A percentile compares a stretch with the other conserved stretches of the same genome.
phyloP scores from a whole-genome alignment of 306 rosid species.

The Prunus kanzakura region DNA sequence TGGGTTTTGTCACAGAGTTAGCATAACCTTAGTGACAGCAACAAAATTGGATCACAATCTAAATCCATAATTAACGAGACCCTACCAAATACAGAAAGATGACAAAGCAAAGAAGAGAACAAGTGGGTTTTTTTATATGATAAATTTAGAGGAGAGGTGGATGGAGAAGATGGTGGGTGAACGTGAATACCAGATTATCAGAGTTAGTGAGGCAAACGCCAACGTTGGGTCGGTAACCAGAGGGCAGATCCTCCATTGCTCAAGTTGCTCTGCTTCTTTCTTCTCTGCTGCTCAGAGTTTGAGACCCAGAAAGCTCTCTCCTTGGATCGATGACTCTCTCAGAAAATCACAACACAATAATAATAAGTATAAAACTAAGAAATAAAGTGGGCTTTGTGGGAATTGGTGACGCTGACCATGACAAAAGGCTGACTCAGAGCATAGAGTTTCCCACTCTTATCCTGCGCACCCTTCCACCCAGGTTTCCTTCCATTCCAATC shows the following conservation, averaged over 20 bases:
- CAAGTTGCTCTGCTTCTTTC: slow-evolving; percentile 16
- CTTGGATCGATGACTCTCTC: slow-evolving; percentile 2
- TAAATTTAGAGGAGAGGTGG: not conserved
- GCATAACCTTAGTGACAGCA: not conserved
- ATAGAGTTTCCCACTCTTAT: slow-evolving; percentile 30
- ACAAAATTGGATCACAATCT: not conserved
- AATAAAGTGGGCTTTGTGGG: slow-evolving; percentile 19
- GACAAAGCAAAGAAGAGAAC: not conserved
- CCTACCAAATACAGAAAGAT: not conserved
- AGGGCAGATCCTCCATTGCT: slow-evolving; percentile 73
- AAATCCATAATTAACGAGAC: not conserved
- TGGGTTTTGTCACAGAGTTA: not conserved
- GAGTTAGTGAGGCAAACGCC: slow-evolving; percentile 94
- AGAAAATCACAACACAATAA: slow-evolving; percentile 5
- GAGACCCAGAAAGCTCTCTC: not conserved
- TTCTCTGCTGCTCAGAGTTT: not conserved
- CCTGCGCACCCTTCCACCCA: slow-evolving; percentile 30
- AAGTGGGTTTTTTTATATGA: not conserved
- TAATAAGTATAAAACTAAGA: not conserved
- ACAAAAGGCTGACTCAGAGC: slow-evolving; percentile 25
- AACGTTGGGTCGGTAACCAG: slow-evolving; percentile 97
- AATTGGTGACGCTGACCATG: slow-evolving; percentile 51
- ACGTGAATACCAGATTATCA: slow-evolving; percentile 54
- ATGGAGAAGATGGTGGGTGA: no score
- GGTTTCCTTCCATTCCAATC: not conserved